Conservation (phyloP, 2,329 filamentous ascomycete genomes). For the Phialophora chinensis region DNA sequence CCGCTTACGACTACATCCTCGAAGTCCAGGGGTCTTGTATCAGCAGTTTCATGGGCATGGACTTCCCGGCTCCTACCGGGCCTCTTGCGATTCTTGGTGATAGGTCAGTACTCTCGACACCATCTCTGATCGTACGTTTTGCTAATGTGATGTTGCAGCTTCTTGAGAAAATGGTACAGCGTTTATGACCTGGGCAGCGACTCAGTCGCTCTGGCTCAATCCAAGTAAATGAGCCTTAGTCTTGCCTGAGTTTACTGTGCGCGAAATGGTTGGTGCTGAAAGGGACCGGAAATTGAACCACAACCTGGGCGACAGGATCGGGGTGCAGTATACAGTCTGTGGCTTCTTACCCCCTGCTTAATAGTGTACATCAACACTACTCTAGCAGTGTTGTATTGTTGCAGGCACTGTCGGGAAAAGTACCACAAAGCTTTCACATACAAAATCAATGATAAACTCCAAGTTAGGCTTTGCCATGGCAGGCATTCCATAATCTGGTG, state of each 20-base stretch:
- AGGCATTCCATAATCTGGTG: constrained; percentile 12
- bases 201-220: constrained; percentile 85
- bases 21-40: constrained; percentile 96
- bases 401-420: background rate
- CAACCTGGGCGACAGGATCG: background rate
- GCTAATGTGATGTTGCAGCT: constrained; percentile 49
- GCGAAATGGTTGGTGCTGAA: background rate
- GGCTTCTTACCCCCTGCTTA: constrained; percentile 1
- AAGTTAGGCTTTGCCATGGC: background rate
- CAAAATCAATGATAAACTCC: constrained; percentile 8
- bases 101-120: constrained; percentile 50
- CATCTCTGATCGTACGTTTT: constrained; percentile 57
- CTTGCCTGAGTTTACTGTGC: background rate
- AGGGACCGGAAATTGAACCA: constrained; percentile 2
- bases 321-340: background rate
- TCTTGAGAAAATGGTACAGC: constrained; percentile 56
- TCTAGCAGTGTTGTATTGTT: background rate
- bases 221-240: constrained; percentile 65
- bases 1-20: constrained; percentile 89
- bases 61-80: constrained; percentile 81
- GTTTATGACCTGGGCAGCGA: constrained; percentile 91
- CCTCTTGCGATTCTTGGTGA: constrained; percentile 95
- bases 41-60: constrained; percentile 97
- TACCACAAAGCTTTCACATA: constrained; percentile 7
- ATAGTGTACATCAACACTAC: constrained; percentile 18